phyloP scores from a whole-genome alignment of 1,284 basidiomycete genomes.

The Mycosarcoma mackinlayi region DNA sequence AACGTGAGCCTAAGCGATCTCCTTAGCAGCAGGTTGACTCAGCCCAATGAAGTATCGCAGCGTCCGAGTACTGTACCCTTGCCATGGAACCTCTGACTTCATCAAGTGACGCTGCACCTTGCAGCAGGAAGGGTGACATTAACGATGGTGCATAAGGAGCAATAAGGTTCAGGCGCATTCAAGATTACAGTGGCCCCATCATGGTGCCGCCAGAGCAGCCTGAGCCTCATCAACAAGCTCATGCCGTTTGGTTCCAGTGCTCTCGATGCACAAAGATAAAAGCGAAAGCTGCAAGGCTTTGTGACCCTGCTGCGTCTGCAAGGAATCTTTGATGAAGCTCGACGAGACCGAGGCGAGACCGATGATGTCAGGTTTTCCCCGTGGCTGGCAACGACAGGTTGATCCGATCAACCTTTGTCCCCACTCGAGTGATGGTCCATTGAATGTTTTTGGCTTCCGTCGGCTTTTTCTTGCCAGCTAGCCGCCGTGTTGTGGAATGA shows the following conservation, averaged over 20 bases:
- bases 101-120: background rate
- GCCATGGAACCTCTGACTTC: constrained; percentile 7
- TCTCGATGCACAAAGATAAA: constrained; percentile 6
- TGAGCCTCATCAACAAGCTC: background rate
- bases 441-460: constrained; percentile 9
- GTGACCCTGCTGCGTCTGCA: no score
- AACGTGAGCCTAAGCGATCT: constrained; percentile 24
- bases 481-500: background rate
- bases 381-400: background rate
- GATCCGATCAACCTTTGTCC: constrained; percentile 1
- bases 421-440: constrained; percentile 8
- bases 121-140: background rate
- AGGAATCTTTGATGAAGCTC: background rate
- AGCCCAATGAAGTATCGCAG: background rate
- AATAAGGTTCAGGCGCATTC: constrained; percentile 1
- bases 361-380: no score
- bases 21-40: background rate
- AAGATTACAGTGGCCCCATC: background rate
- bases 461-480: constrained; percentile 14
- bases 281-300: background rate
- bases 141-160: background rate
- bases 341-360: constrained; percentile 9
- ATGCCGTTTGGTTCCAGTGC: background rate
- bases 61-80: constrained; percentile 1
- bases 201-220: constrained; percentile 3